These are phyloP conservation scores for Phytophthora podocarpi DNA, from an alignment of 352 stramenopile species.

Conservation along the genomic window DNA sequence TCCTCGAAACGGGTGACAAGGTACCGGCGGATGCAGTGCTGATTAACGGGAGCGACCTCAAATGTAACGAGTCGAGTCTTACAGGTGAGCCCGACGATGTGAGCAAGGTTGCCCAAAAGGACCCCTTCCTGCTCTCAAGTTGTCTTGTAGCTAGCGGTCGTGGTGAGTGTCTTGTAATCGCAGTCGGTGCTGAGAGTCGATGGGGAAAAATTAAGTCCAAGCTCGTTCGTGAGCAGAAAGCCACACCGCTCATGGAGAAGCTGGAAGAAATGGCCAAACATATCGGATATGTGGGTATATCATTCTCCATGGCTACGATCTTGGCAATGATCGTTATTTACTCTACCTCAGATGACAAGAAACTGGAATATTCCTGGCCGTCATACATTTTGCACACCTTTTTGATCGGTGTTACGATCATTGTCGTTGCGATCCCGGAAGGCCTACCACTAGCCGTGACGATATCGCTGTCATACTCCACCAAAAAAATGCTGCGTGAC, in stretches of 20 bases:
- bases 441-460: constrained; percentile 94
- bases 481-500: constrained; percentile 98
- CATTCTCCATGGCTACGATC: constrained; percentile 88
- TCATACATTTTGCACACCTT: constrained; percentile 93
- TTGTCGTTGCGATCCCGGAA: constrained; percentile 95
- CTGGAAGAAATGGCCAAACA: constrained; percentile 91
- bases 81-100: constrained; percentile 96
- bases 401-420: constrained; percentile 94
- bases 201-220: constrained; percentile 94
- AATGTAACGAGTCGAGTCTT: constrained; percentile 95
- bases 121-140: constrained; percentile 90
- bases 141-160: constrained; percentile 77
- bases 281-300: constrained; percentile 88
- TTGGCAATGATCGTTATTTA: constrained; percentile 88
- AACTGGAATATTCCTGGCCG: constrained; percentile 69
- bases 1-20: constrained; percentile 93
- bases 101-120: constrained; percentile 71
- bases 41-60: constrained; percentile 92
- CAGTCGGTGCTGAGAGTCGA: constrained; percentile 78
- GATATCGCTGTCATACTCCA: constrained; percentile 95
- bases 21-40: constrained; percentile 95
- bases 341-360: constrained; percentile 58
- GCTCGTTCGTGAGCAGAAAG: constrained; percentile 86
- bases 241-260: constrained; percentile 93
- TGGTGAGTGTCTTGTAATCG: constrained; percentile 82